Conservation (phyloP, 371 early-diverging fungal genomes). For the Entomophthora muscae region DNA sequence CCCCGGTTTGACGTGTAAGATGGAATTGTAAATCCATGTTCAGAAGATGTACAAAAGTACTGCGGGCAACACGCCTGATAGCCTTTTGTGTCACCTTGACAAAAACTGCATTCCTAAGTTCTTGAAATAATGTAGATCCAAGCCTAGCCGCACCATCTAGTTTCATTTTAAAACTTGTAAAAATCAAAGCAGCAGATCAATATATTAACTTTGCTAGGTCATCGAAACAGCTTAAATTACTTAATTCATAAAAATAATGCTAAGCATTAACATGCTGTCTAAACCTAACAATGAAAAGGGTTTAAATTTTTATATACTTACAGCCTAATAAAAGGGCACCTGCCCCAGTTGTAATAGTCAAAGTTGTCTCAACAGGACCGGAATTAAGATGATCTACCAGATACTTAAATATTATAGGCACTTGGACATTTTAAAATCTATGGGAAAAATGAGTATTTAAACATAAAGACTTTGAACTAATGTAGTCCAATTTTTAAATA, state of each 20-base stretch:
- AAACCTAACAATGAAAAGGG: too few relatives aligned
- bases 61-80: slow-evolving; percentile 66
- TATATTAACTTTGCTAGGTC: too few relatives aligned
- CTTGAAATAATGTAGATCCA: slow-evolving; percentile 65
- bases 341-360: slow-evolving; percentile 49
- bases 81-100: slow-evolving; percentile 88
- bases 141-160: slow-evolving; percentile 79
- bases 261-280: too few relatives aligned
- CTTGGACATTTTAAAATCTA: slow-evolving; percentile 81
- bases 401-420: slow-evolving; percentile 86
- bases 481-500: neutral
- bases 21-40: slow-evolving; percentile 76
- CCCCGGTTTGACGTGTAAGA: slow-evolving; percentile 83
- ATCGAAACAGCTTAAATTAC: too few relatives aligned
- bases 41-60: slow-evolving; percentile 76
- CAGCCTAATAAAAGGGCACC: slow-evolving; percentile 80
- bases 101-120: slow-evolving; percentile 87
- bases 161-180: too few relatives aligned
- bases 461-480: neutral
- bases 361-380: slow-evolving; percentile 24
- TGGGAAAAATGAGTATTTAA: slow-evolving; percentile 50
- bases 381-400: slow-evolving; percentile 55
- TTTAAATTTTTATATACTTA: too few relatives aligned
- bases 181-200: too few relatives aligned
- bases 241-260: too few relatives aligned